phyloP scores from a whole-genome alignment of 2,329 filamentous ascomycete genomes.

The Pseudogymnoascus sp. region DNA sequence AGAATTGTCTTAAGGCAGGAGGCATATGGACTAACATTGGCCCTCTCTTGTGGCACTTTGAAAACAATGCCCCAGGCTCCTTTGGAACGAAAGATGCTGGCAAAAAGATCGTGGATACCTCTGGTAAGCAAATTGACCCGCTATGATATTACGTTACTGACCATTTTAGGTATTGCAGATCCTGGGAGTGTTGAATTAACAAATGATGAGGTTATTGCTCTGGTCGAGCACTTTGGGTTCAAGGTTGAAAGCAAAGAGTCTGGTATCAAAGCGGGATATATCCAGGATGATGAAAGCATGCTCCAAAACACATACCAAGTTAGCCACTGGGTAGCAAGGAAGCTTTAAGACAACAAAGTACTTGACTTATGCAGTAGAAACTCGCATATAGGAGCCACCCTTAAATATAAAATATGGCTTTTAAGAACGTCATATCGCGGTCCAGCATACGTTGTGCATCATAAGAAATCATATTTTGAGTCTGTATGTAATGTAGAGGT shows the following conservation, averaged over 20 bases:
- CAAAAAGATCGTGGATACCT: background rate
- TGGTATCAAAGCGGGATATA: conserved; percentile 69
- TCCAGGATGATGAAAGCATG: conserved; percentile 80
- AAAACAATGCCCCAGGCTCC: conserved; percentile 59
- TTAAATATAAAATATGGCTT: background rate
- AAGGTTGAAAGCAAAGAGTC: conserved; percentile 56
- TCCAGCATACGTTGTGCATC: background rate
- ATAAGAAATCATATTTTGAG: background rate
- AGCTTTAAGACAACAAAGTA: conserved; percentile 35
- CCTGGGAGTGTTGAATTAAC: conserved; percentile 86
- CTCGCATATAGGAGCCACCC: conserved; percentile 10
- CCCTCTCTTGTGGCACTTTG: conserved; percentile 92
- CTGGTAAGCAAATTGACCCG: background rate
- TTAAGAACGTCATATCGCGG: background rate
- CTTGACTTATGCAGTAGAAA: background rate
- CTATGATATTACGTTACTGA: conserved; percentile 1
- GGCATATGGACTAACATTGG: conserved; percentile 87
- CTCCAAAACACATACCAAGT: conserved; percentile 74
- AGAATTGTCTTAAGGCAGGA: conserved; percentile 65
- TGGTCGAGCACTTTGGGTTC: conserved; percentile 74
- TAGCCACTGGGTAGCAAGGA: conserved; percentile 80
- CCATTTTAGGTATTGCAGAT: conserved; percentile 64
- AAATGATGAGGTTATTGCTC: conserved; percentile 74
- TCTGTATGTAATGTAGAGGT: background rate
- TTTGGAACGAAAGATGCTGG: conserved; percentile 32